Conservation (phyloP, 768 basidiomycete species). For the Rhodosporidiobolus odoratus region DNA sequence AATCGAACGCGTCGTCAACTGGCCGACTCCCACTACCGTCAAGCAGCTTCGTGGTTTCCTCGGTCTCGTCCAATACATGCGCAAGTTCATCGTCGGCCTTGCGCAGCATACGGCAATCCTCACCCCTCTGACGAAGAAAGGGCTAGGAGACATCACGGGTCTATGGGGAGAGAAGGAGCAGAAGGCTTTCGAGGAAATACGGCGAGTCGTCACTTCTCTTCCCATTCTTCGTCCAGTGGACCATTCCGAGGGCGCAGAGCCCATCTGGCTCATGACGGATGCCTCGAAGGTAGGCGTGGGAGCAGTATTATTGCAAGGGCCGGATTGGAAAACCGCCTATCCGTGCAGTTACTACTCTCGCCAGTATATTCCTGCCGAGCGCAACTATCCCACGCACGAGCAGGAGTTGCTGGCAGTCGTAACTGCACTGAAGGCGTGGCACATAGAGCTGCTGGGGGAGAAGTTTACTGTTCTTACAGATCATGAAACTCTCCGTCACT, state of each 20-base stretch:
- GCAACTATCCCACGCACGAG: slow-evolving; percentile 19
- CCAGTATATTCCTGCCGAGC: slow-evolving; percentile 19
- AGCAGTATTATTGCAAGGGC: slow-evolving; percentile 8
- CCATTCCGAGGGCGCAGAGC: not conserved
- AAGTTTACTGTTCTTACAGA: slow-evolving; percentile 4
- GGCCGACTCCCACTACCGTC: not conserved
- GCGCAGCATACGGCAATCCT: not conserved
- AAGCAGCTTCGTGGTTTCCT: slow-evolving; percentile 10
- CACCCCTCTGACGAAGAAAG: slow-evolving; percentile 5
- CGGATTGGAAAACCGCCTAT: slow-evolving; percentile 9
- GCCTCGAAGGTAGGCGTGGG: slow-evolving; percentile 6
- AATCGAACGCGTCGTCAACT: not conserved
- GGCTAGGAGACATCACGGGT: not conserved
- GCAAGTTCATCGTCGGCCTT: not conserved
- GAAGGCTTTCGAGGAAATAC: slow-evolving; percentile 1
- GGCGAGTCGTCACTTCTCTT: not conserved
- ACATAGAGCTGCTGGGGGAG: not conserved
- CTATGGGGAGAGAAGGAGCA: slow-evolving; percentile 7
- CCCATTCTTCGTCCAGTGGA: not conserved
- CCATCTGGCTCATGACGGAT: slow-evolving; percentile 21
- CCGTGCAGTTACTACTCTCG: slow-evolving; percentile 6
- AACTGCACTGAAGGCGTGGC: slow-evolving; percentile 7
- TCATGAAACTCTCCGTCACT: slow-evolving; percentile 10
- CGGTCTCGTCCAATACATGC: slow-evolving; percentile 12
- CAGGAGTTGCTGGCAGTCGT: slow-evolving; percentile 24